Percentiles rank a stretch among this genome's conserved stretches.
phyloP scores from a whole-genome alignment of 108 stramenopile species.

The Schizochytrium sp. region DNA sequence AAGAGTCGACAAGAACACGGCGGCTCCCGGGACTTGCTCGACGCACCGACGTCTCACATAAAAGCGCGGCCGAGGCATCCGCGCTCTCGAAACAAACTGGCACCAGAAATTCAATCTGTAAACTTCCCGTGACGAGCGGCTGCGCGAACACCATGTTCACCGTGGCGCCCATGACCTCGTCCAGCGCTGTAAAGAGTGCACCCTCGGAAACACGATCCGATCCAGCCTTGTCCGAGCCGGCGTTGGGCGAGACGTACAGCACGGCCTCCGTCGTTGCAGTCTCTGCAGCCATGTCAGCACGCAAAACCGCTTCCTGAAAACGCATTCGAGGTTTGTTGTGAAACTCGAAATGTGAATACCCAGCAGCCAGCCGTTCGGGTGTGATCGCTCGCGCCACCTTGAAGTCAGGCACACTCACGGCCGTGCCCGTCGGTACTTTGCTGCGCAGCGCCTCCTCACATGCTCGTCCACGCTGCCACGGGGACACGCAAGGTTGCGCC shows the following conservation, averaged over 20 bases:
- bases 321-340: background rate
- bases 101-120: background rate
- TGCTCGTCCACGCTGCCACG: background rate
- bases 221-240: background rate
- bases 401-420: background rate
- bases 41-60: background rate
- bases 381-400: background rate
- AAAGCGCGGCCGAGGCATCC: background rate
- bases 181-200: background rate
- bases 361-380: background rate
- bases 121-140: background rate
- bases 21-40: background rate
- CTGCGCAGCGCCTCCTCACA: background rate
- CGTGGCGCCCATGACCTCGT: slow-evolving; percentile 12
- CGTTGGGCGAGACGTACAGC: background rate
- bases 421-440: background rate
- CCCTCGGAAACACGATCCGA: background rate
- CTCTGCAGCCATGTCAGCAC: background rate
- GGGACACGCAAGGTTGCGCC: background rate
- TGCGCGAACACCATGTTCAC: background rate
- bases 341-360: background rate
- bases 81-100: background rate
- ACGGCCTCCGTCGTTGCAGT: background rate
- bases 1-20: background rate
- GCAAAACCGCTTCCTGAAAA: background rate